Conservation (phyloP, 495 filamentous ascomycete genomes). For the Tuber magnatum region DNA sequence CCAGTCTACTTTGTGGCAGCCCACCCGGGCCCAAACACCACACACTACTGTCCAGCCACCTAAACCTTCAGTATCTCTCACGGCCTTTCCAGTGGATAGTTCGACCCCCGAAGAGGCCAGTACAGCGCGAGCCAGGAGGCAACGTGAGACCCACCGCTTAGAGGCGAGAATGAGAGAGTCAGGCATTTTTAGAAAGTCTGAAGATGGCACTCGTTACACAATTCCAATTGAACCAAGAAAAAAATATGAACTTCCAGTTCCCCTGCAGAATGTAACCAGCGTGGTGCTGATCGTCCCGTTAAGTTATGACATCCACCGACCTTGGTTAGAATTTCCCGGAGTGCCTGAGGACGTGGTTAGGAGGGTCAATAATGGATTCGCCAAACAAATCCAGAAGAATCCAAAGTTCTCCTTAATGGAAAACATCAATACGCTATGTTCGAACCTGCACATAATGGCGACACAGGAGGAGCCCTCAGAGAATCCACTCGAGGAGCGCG, state of each 20-base stretch:
- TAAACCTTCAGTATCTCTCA: constrained; percentile 25
- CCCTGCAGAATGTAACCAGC: constrained; percentile 57
- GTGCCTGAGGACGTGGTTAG: constrained; percentile 55
- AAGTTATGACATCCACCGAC: constrained; percentile 64
- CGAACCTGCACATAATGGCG: constrained; percentile 65
- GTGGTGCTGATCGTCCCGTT: constrained; percentile 64
- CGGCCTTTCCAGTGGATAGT: constrained; percentile 43
- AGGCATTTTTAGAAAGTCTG: constrained; percentile 60
- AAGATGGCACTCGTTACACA: constrained; percentile 62
- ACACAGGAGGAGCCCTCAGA: constrained; percentile 29
- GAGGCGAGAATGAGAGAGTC: constrained; percentile 70
- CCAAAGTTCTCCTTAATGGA: constrained; percentile 60
- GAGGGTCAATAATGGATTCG: constrained; percentile 59
- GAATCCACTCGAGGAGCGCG: constrained; percentile 6
- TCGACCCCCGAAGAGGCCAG: constrained; percentile 54
- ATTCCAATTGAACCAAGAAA: constrained; percentile 66
- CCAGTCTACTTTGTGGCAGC: constrained; percentile 23
- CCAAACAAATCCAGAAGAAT: constrained; percentile 51
- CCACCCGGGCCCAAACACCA: neutral
- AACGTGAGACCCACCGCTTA: constrained; percentile 62
- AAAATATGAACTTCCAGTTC: constrained; percentile 53
- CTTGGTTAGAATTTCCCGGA: constrained; percentile 59
- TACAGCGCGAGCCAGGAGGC: constrained; percentile 57
- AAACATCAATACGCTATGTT: constrained; percentile 68
- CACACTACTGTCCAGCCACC: neutral